Percentiles rank a stretch among this genome's conserved stretches.
Evolutionary conservation across 2,329 filamentous ascomycete genomes (phyloP).

Genomic region (Talaromyces marneffei): DNA sequence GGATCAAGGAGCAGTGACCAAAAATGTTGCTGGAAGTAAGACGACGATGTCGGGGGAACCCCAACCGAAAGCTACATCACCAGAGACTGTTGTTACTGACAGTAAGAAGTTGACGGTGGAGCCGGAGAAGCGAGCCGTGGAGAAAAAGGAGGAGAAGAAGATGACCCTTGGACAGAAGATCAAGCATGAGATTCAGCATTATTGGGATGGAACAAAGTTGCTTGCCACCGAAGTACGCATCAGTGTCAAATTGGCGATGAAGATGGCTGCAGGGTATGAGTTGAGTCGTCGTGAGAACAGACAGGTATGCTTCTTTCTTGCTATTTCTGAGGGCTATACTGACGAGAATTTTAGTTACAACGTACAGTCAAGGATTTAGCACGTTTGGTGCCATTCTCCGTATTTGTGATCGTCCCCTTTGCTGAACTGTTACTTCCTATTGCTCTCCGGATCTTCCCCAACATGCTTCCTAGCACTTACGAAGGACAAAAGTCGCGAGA

Average conservation of each 20-base stretch:
- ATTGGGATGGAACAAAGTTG: slow-evolving; percentile 98
- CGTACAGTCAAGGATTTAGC: slow-evolving; percentile 90
- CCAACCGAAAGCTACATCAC: not conserved
- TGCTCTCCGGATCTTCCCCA: slow-evolving; percentile 91
- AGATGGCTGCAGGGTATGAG: slow-evolving; percentile 98
- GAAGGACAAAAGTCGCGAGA: slow-evolving; percentile 89
- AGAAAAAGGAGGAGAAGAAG: slow-evolving; percentile 71
- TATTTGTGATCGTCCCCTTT: slow-evolving; percentile 95
- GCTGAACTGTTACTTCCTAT: slow-evolving; percentile 88
- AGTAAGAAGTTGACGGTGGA: slow-evolving; percentile 33
- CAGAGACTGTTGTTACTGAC: slow-evolving; percentile 20
- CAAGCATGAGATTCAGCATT: slow-evolving; percentile 88
- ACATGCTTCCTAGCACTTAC: slow-evolving; percentile 94
- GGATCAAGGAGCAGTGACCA: slow-evolving; percentile 27
- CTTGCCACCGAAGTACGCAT: slow-evolving; percentile 88
- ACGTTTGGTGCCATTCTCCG: slow-evolving; percentile 88
- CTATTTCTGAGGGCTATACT: slow-evolving; percentile 15
- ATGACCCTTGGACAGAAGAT: slow-evolving; percentile 85
- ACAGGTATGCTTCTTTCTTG: slow-evolving; percentile 49
- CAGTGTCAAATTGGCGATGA: slow-evolving; percentile 81
- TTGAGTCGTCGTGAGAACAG: slow-evolving; percentile 87
- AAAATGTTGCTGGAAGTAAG: slow-evolving; percentile 19
- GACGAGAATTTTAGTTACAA: slow-evolving; percentile 53
- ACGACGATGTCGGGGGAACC: slow-evolving; percentile 24
- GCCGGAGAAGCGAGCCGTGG: slow-evolving; percentile 53